These are phyloP conservation scores for Trichoderma guizhouense DNA, from an alignment of 2,329 filamentous ascomycete species.

Conservation along the genomic window DNA sequence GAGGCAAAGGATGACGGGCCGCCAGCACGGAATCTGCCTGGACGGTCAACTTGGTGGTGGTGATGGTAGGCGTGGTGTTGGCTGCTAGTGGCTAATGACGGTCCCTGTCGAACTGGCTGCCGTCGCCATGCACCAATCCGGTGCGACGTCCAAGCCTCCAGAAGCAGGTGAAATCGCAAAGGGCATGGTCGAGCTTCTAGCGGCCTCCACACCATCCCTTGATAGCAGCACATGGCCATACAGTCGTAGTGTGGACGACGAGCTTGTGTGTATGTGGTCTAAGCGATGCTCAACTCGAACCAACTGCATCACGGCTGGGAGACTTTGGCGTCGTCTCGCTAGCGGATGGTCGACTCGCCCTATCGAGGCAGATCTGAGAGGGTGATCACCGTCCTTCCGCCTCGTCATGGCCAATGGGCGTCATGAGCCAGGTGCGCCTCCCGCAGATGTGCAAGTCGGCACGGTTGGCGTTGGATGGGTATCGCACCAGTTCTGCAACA, in stretches of 20 bases:
- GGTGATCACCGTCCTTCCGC: constrained; percentile 16
- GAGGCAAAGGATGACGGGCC: constrained; percentile 12
- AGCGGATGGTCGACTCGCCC: not conserved
- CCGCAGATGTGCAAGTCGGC: constrained; percentile 1
- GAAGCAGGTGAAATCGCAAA: constrained; percentile 17
- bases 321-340: constrained; percentile 1
- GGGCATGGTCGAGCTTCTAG: constrained; percentile 5
- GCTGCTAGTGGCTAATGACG: constrained; percentile 4
- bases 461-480: not conserved
- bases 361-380: constrained; percentile 15
- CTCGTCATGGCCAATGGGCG: constrained; percentile 9
- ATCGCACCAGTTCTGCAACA: constrained; percentile 9
- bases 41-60: not conserved
- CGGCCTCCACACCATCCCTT: not conserved
- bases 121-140: constrained; percentile 12
- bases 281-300: not conserved
- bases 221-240: constrained; percentile 15
- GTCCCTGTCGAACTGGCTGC: constrained; percentile 2
- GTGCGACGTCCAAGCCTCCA: constrained; percentile 5
- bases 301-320: constrained; percentile 11
- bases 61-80: not conserved
- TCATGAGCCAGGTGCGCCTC: not conserved
- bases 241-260: not conserved
- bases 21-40: not conserved
- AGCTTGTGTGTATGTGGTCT: not conserved